Conservation (phyloP, 2,329 filamentous ascomycete species). For the Diaporthe vaccinii region DNA sequence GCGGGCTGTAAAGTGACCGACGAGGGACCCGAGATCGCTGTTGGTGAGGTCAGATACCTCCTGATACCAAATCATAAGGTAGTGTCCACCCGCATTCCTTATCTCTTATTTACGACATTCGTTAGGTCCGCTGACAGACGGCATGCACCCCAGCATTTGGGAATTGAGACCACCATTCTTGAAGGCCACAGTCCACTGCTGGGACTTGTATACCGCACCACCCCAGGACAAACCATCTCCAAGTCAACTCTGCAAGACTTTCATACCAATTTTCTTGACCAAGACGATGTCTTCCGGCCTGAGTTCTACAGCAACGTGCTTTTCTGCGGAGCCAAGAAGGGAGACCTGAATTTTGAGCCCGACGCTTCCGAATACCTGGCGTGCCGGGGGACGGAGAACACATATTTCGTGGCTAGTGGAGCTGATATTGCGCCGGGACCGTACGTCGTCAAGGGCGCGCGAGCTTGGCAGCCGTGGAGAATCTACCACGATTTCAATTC, state of each 20-base stretch:
- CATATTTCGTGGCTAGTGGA: background rate
- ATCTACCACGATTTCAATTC: slow-evolving; percentile 16
- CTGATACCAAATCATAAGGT: background rate
- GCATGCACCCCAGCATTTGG: background rate
- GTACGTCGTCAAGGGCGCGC: background rate
- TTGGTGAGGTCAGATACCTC: background rate
- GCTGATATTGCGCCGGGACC: background rate
- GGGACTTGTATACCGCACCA: background rate
- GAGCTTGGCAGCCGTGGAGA: slow-evolving; percentile 8
- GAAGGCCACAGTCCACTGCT: background rate
- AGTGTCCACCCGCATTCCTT: background rate
- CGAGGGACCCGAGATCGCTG: background rate
- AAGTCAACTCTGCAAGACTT: background rate
- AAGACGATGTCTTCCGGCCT: background rate
- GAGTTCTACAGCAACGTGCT: background rate
- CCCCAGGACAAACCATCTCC: background rate
- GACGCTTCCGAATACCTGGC: background rate
- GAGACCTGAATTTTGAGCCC: background rate
- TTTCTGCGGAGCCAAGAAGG: background rate
- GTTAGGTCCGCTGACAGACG: background rate
- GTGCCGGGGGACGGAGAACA: background rate
- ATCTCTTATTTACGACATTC: background rate
- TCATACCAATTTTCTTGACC: background rate
- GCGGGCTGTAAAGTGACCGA: background rate
- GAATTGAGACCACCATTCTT: background rate